Base-by-base conservation (phyloP, 192 early-diverging fungal species). In the Pilaira anomala region DNA sequence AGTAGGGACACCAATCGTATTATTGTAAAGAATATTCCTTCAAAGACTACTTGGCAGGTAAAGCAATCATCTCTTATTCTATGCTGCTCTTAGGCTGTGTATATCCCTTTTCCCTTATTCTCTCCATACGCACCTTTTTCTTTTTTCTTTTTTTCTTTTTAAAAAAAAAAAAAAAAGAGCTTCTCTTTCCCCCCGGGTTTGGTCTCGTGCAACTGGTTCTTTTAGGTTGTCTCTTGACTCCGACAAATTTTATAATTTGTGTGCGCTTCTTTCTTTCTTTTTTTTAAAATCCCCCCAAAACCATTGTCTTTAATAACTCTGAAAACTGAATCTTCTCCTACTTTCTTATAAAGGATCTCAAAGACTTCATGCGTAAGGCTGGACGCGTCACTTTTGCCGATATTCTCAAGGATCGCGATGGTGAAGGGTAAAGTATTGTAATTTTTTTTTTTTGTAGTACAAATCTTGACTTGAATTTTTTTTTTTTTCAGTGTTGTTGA, bases 381-480 rank as follows among this genome's bases (percentile, higher is more conserved):
- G 95, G 95, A 54, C 92, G 95, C 71, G 95, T 98, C 16, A 84
- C 87, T 24, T 98, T 92, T 82, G 90, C 96, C 7, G 93, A 97
- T 71, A 84, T 93, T 58, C 88, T 87, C 77, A 90, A 89, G 78
- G 84, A 83, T 64, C 80, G 87, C 12, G 80, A 87, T 28, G 93
- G 91, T 28, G 85, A 91, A 73, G 96, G 91, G 89, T 93, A 74
- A 74, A 80, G 13, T 28, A 29, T 65, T 21, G 8, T 36, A 11
- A 52, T 18, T 33, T 4, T 44, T 2, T 22, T 25, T n/a, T 29
- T 29, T 16, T 40, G 3, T 16, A 6, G 3, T 21, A 28, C 3
- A 45, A 24, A 18, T 30, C 2, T 18, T 51, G 40, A 33, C 45
- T 61, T 9, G 11, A 62, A 57, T 25, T 54, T 30, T 55, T 39